Conservation (phyloP, 257 asterid species). For the Salvia rosmarinus region DNA sequence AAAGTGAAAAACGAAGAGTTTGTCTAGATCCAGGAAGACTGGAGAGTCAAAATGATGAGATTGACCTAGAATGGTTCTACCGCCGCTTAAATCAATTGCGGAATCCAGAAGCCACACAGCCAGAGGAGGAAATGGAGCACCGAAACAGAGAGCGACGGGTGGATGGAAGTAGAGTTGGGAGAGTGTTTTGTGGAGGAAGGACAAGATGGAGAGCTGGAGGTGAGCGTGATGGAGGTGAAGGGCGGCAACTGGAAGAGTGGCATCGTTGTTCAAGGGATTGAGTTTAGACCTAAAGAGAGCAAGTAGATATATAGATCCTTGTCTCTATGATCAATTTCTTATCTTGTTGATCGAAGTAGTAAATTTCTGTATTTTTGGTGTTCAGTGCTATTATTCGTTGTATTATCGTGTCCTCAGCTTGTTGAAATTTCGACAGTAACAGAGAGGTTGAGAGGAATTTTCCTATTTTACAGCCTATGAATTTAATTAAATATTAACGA, state of each 20-base stretch:
- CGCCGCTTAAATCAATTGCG: conserved; percentile 22
- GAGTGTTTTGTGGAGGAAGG: conserved; percentile 53
- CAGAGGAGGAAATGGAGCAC: conserved; percentile 25
- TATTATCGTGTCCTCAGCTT: not conserved
- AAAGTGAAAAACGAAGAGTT: conserved; percentile 37
- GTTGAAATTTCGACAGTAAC: not conserved
- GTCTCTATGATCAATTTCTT: too few species aligned
- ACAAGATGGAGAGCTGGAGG: conserved; percentile 56
- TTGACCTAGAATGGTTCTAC: conserved; percentile 30
- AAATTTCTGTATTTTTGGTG: not conserved
- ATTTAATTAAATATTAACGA: too few species aligned
- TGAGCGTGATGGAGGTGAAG: conserved; percentile 55
- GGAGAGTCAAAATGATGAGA: conserved; percentile 34
- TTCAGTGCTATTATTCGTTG: not conserved
- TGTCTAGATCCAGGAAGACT: conserved; percentile 55
- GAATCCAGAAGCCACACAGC: conserved; percentile 13
- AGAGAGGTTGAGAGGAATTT: not conserved
- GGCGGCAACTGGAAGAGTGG: conserved; percentile 71
- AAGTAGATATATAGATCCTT: not conserved
- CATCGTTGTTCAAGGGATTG: conserved; percentile 75
- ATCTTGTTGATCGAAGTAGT: too few species aligned
- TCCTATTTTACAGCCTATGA: too few species aligned
- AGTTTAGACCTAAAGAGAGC: conserved; percentile 64
- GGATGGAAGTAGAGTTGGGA: conserved; percentile 86
- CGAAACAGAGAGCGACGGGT: conserved; percentile 64